Conservation (phyloP, 2,329 filamentous ascomycete species). For the Epichloe uncinata region DNA sequence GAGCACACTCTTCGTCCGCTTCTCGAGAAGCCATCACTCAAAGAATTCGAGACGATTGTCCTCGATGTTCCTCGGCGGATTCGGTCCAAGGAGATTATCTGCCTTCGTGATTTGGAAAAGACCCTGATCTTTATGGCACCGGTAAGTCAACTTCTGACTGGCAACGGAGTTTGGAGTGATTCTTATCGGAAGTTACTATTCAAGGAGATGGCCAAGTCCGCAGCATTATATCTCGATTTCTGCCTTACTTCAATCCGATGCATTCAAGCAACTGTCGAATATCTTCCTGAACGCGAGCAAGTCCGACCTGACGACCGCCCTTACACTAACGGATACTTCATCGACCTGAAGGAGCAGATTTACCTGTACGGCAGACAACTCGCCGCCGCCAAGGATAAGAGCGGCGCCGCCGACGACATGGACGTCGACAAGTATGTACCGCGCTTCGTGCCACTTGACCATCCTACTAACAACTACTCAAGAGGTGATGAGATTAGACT, state of each 20-base stretch:
- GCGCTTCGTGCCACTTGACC: conserved; percentile 17
- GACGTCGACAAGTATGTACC: conserved; percentile 43
- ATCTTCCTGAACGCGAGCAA: conserved; percentile 76
- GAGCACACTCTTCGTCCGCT: conserved; percentile 69
- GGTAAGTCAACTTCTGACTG: conserved; percentile 61
- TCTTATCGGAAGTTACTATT: conserved; percentile 56
- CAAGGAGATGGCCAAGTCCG: conserved; percentile 67
- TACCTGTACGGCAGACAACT: conserved; percentile 79
- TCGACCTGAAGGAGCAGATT: conserved; percentile 92
- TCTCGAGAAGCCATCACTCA: conserved; percentile 56
- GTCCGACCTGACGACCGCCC: conserved; percentile 72
- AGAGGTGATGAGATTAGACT: conserved; percentile 59
- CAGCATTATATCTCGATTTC: conserved; percentile 66
- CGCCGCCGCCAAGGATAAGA: conserved; percentile 56
- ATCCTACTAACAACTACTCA: conserved; percentile 15
- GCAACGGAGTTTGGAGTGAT: conserved; percentile 45
- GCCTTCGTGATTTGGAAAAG: conserved; percentile 88
- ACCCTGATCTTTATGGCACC: conserved; percentile 81
- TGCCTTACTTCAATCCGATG: conserved; percentile 83
- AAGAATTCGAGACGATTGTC: conserved; percentile 70
- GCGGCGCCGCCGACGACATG: conserved; percentile 43
- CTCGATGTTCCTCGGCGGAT: conserved; percentile 69
- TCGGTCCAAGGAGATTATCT: conserved; percentile 72
- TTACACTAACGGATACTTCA: conserved; percentile 92
- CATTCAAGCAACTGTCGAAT: conserved; percentile 78